Evolutionary conservation across 2,329 filamentous ascomycete species (phyloP), one percentile per base, ranked within the genome.

Genomic region (Chalaropsis ovoidea): DNA sequence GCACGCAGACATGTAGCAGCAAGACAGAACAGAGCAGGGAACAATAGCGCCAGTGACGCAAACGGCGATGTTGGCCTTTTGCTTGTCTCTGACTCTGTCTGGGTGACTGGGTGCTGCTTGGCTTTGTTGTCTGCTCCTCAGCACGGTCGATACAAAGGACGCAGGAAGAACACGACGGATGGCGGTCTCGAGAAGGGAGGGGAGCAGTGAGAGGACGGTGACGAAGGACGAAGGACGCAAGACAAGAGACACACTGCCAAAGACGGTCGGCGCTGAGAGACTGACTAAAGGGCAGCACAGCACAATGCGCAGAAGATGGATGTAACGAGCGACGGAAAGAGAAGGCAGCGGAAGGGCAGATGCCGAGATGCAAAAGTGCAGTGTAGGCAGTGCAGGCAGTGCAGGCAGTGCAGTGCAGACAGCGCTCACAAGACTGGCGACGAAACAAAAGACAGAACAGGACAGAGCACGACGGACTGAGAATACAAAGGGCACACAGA

Each of bases 271-370:
- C 8, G 17, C 19, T 22, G 47, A 22, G n/a, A 49, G 27, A 17
- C 17, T 35, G 22, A 56, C 6, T 17, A 27, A 31, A 56, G 15
- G 31, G 17, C 27, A 17, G 52, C 27, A 19, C 31, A 31, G n/a
- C n/a, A 31, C 31, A 31, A 31, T 6, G 31, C 31, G 52, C 24
- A 35, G 27, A 56, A 8, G 27, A 31, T 10, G 15, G 27, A 31
- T 10, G 52, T 56, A 56, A 56, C 52, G 52, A 56, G 17, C 52
- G 52, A 56, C 52, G 52, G 52, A 56, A 56, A 56, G 15, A 56
- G 52, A 54, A 54, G 15, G 22, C 13, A 35, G 27, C 24, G 52
- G 31, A 43, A 43, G 42, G 42, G 42, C 11, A 43, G 42, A 43
- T n/a, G 11, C 7, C 42, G 42, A 43, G 42, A 43, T 43, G 42